Conservation (phyloP, 129 eudicot genomes). For the Flaveria linearis region DNA sequence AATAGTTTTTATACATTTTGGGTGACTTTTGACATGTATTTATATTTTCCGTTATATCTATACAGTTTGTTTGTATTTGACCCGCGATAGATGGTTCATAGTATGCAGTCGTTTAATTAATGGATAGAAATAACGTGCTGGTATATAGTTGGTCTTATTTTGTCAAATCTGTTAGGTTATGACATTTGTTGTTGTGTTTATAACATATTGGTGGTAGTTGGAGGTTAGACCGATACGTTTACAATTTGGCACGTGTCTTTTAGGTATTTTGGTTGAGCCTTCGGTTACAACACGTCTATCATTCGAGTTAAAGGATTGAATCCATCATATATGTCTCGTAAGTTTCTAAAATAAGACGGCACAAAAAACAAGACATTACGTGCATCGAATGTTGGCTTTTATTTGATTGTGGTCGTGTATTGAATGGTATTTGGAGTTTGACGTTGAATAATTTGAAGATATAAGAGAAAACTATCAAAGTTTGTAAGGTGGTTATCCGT, state of each 20-base stretch:
- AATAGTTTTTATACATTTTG: neutral
- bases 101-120: neutral
- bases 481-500: no score
- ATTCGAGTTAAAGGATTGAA: neutral
- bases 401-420: neutral
- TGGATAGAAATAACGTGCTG: neutral
- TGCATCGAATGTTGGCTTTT: neutral
- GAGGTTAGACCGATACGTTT: neutral
- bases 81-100: neutral
- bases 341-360: neutral
- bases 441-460: neutral
- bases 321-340: neutral
- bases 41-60: neutral
- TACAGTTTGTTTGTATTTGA: neutral
- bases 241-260: neutral
- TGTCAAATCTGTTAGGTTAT: slow-evolving; percentile 2
- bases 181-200: neutral
- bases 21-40: neutral
- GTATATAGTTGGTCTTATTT: neutral
- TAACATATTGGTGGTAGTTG: slow-evolving; percentile 12
- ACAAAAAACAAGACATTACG: no score
- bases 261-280: neutral
- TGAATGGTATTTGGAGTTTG: neutral
- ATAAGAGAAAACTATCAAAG: no score
- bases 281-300: neutral